Base-by-base conservation (phyloP, 2,329 filamentous ascomycete genomes). In the Lanzia echinophila region DNA sequence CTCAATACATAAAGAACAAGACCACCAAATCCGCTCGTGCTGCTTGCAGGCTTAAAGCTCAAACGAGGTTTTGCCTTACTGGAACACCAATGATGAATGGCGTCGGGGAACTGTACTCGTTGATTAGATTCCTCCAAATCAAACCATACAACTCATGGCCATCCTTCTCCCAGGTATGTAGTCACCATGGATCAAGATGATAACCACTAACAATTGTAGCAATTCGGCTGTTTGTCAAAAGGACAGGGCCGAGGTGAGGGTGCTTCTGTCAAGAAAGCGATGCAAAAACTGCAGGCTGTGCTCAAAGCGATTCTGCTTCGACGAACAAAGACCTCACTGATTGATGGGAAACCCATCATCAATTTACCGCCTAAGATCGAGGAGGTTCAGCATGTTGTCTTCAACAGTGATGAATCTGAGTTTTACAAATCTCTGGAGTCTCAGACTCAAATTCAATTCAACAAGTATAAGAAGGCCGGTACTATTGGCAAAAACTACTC, bases 81-180 rank as follows among this genome's bases (percentile, higher is more conserved):
- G 88, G 88, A 24, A 94, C 88, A 0, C 88, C 88, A 0, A 90
- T 92, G 86, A 94, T 94, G 86, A 96, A 96, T 62, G 82, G 78
- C 12, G 82, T 92, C 2, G 75, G 80, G 22, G 91, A 96, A 63
- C 74, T 95, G 3, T 90, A 81, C 63, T 87, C 89, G 0, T 72
- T 95, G 19, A 75, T 96, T 43, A 79, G 81, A 2, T 96, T 95
- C 64, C 75, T 95, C 15, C 76, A 78, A 2, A 91, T 95, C 65
- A 78, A 78, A 56, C 90, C 89, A 2, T 95, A 94, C 68, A 81
- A 79, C 62, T 74, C 79, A 13, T 79, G 79, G 71, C 72, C 79
- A 0, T 71, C 73, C 20, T 95, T 95, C 67, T 77, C 77, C 41
- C 59, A 63, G 53, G 77, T 80, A 69, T 66, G 74, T 69, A 20